phyloP scores from a whole-genome alignment of 768 basidiomycete species.

The Pleurotus djamor region DNA sequence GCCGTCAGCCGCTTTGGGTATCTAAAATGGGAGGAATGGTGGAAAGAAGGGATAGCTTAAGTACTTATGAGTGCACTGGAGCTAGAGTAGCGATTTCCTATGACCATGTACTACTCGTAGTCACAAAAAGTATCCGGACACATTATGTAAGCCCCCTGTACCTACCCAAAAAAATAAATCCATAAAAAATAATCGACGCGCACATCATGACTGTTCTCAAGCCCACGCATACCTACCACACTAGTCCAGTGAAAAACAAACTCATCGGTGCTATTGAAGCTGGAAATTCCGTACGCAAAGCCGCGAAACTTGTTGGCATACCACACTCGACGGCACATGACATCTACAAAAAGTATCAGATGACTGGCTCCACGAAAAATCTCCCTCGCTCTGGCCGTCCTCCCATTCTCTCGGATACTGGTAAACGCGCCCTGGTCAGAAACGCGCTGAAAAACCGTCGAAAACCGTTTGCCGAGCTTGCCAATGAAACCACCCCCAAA shows the following conservation, averaged over 20 bases:
- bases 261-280: slow-evolving; percentile 14
- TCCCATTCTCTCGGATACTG: slow-evolving; percentile 10
- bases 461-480: slow-evolving; percentile 18
- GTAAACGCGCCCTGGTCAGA: slow-evolving; percentile 11
- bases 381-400: slow-evolving; percentile 17
- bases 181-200: not conserved
- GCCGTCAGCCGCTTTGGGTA: no score
- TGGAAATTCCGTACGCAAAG: slow-evolving; percentile 5
- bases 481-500: slow-evolving; percentile 9
- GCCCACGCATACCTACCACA: not conserved
- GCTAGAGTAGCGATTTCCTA: no score
- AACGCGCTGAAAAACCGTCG: slow-evolving; percentile 13
- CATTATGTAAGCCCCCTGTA: not conserved
- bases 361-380: slow-evolving; percentile 17
- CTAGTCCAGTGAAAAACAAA: slow-evolving; percentile 12
- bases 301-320: slow-evolving; percentile 7
- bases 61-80: no score
- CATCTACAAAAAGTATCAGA: no score
- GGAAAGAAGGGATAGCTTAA: no score
- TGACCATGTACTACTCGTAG: not conserved
- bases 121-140: not conserved
- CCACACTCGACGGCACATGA: slow-evolving; percentile 11
- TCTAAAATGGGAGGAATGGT: no score
- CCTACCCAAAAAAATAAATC: not conserved
- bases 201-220: not conserved